These are phyloP conservation scores for Botrytis porri DNA, from an alignment of 2,329 filamentous ascomycete genomes.

Conservation along the genomic window DNA sequence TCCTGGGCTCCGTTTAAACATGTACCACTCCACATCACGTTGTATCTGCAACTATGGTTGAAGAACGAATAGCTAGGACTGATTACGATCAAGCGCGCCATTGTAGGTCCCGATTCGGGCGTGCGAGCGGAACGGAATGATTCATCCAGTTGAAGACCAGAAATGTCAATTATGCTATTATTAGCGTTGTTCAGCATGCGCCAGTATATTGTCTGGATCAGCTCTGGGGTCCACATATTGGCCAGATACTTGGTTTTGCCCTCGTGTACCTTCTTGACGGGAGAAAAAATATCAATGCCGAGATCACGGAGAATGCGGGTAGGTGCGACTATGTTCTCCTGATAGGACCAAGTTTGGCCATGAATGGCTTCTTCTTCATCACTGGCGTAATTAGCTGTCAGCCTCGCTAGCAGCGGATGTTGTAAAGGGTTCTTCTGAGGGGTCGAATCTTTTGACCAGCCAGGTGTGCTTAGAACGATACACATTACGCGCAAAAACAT, in stretches of 20 bases:
- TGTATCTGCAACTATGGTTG: slow-evolving; percentile 35
- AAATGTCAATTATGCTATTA: slow-evolving; percentile 17
- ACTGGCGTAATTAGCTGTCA: slow-evolving; percentile 31
- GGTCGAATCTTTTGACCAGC: neutral
- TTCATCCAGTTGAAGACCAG: neutral
- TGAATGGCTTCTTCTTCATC: slow-evolving; percentile 6
- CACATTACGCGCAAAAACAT: slow-evolving; percentile 30
- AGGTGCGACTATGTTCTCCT: slow-evolving; percentile 31
- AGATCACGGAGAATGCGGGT: slow-evolving; percentile 28
- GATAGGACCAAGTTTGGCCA: slow-evolving; percentile 27
- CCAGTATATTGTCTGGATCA: slow-evolving; percentile 34
- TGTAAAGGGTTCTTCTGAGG: slow-evolving; percentile 26
- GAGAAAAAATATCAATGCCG: slow-evolving; percentile 31
- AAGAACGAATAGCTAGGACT: slow-evolving; percentile 35
- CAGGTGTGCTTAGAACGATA: slow-evolving; percentile 27
- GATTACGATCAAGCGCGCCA: slow-evolving; percentile 21
- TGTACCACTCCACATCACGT: slow-evolving; percentile 31
- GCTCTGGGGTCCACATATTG: slow-evolving; percentile 27
- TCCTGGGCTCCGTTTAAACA: slow-evolving; percentile 9
- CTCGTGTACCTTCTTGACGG: neutral
- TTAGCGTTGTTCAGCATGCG: slow-evolving; percentile 35
- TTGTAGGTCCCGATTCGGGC: neutral
- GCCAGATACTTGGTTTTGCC: neutral
- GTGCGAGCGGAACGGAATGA: neutral
- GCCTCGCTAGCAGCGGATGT: slow-evolving; percentile 29